Evolutionary conservation across 108 stramenopile genomes (phyloP), one percentile per base, ranked within the genome.

Genomic region (Nitzschia sp.): DNA sequence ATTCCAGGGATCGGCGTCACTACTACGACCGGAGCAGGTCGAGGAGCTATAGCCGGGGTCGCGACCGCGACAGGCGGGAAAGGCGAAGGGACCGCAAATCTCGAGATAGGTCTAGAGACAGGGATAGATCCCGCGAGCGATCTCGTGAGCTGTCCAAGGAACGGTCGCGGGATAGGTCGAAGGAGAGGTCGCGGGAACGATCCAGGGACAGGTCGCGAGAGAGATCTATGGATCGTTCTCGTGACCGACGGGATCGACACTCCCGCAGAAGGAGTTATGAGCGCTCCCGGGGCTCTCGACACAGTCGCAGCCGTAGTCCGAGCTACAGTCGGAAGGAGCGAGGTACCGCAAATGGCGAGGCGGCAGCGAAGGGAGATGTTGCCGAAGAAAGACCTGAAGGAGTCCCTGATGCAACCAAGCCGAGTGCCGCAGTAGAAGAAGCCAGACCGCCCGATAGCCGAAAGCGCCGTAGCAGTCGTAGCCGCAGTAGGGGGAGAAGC

Each of bases 401-500:
- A n/a, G 31, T 36, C 41, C 60, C 60, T 1, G 60, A 45, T 1
- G 19, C 48, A 5, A 62, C 34, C 38, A 68, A 62, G 60, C 38
- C 60, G n/a, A 54, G 59, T 28, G 41, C 48, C 23, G 66, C 45
- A 50, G 31, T 57, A 1, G 58, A 61, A 41, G 58, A 47, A 22
- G n/a, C 31, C 9, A 50, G 66, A 45, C 41, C 19, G 3, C 44
- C 19, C 16, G 73, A 75, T 34, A 55, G 65, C 19, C 63, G 80
- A 34, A 63, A 63, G 26, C 60, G 78, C 21, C 52, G 59, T 21
- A 70, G n/a, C n/a, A n/a, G 69, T 52, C 73, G 79, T 38, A 75
- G 79, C 29, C 73, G 82, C 17, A 79, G 78, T 41, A 60, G 72
- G 61, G 67, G 64, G 3, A 55, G 71, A 27, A 66, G 70, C 46